Evolutionary conservation across 306 rosid species (phyloP), one percentile per base, ranked within the genome.

Genomic region (Lablab purpureus): DNA sequence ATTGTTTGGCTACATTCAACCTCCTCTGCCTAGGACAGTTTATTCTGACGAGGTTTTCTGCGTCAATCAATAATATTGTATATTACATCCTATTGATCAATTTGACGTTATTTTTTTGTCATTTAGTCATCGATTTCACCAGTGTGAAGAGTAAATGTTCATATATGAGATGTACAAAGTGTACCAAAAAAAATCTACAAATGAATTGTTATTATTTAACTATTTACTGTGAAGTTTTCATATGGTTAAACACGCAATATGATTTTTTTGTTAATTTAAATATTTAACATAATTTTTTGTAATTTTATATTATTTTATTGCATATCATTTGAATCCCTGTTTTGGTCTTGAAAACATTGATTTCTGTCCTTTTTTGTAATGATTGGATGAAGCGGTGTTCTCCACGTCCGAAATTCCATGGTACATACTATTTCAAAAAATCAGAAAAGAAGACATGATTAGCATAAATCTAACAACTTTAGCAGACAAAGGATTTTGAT

Each of bases 321-420:
- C 2, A 27, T 59, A 59, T 9, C 36, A 13, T 25, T 22, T 11
- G 21, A 60, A 60, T 6, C 67, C 28, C 12, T 15, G 12, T 14
- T 30, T 15, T 62, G 67, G 19, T 60, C 21, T 59, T 59, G 6
- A 59, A 59, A 28, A 28, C 40, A 59, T 27, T 27, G 40, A 27
- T 69, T 46, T 46, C n/a, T 45, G 25, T 58, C 65, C 15, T 62
- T 25, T 58, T 25, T 34, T 13, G 6, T 25, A 60, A 7, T 63
- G 47, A 63, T 34, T 34, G 27, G 17, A 36, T n/a, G 70, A 36
- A 15, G 8, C 2, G 32, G 28, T 37, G 30, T 34, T 40, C 28
- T 58, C 45, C 69, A 40, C 25, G 7, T 58, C 69, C 6, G 10
- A 58, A 55, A 73, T 56, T 59, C 21, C 79, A 27, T 40, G 8